These are phyloP conservation scores for Purshia tridentata DNA, from an alignment of 306 rosid genomes.

Conservation along the genomic window DNA sequence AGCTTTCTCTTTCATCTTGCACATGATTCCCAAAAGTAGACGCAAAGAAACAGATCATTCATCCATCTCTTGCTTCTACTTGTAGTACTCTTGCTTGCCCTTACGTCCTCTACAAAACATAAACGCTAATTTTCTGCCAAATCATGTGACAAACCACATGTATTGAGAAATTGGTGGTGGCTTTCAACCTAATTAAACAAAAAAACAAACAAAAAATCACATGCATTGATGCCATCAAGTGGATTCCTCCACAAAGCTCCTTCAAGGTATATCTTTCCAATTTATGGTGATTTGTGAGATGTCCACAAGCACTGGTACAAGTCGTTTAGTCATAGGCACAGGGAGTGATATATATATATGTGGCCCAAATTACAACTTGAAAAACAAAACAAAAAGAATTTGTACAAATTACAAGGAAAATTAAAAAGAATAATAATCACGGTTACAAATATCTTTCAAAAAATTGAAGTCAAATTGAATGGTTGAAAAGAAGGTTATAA, in stretches of 20 bases:
- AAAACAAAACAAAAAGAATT: no score
- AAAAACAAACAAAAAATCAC: not conserved
- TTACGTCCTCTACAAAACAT: no score
- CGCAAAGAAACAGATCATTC: no score
- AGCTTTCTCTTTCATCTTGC: no score
- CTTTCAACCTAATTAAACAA: no score
- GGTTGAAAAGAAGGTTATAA: no score
- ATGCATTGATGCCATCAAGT: not conserved
- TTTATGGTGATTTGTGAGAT: not conserved
- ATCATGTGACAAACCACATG: not conserved
- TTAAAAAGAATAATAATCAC: not conserved
- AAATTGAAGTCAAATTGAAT: not conserved
- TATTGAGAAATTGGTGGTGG: not conserved
- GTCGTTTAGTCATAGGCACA: not conserved
- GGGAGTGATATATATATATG: not conserved
- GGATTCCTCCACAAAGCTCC: not conserved
- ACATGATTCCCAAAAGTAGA: no score
- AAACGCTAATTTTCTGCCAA: not conserved
- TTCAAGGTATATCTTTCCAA: not conserved
- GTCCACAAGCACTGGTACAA: not conserved
- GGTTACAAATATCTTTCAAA: not conserved
- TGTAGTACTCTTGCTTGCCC: not conserved
- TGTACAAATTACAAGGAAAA: not conserved
- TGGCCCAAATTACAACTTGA: not conserved
- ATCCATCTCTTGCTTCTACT: not conserved